phyloP scores from a whole-genome alignment of 2,329 filamentous ascomycete species.

The Cryphonectria parasitica region DNA sequence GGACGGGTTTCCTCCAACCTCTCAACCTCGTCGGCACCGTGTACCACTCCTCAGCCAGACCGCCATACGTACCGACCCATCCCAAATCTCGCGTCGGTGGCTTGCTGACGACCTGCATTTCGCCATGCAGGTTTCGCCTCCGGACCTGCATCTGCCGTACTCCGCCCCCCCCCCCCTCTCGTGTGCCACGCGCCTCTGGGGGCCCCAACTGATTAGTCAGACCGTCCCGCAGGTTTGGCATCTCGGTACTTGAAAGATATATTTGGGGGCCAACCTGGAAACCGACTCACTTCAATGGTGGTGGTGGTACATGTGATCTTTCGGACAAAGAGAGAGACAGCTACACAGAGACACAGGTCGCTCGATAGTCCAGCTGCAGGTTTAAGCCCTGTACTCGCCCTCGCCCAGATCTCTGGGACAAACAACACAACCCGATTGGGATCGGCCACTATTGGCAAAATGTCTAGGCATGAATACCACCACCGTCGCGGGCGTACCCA shows the following conservation, averaged over 20 bases:
- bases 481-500: not conserved
- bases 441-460: not conserved
- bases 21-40: not conserved
- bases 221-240: not conserved
- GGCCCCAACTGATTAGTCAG: not conserved
- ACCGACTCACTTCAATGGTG: not conserved
- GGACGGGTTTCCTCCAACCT: not conserved
- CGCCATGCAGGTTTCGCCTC: constrained; percentile 13
- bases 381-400: not conserved
- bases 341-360: not conserved
- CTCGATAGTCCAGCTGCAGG: not conserved
- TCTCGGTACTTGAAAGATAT: not conserved
- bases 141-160: constrained; percentile 7
- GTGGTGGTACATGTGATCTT: not conserved
- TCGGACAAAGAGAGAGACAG: not conserved
- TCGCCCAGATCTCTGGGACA: not conserved
- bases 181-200: not conserved
- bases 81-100: constrained; percentile 6
- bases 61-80: not conserved
- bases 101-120: constrained; percentile 19
- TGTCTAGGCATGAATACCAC: not conserved
- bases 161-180: not conserved
- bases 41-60: not conserved
- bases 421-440: not conserved
- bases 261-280: not conserved